Evolutionary conservation across 75 land plant genomes (phyloP).

Genomic region (Pinus taeda): DNA sequence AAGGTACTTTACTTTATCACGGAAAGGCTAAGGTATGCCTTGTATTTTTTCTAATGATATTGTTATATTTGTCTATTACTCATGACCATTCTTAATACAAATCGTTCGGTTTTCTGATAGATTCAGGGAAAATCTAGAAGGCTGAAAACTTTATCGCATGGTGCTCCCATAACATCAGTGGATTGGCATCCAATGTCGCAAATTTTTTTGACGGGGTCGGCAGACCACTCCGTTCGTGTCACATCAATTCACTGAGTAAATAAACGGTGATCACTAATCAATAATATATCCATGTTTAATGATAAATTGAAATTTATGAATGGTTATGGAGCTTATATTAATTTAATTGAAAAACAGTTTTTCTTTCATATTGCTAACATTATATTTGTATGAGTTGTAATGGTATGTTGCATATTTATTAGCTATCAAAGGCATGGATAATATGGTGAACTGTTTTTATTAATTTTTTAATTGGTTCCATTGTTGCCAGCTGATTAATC

Average conservation of each 20-base stretch:
- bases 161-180: slow-evolving; percentile 80
- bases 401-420: too few relatives aligned
- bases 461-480: too few relatives aligned
- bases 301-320: too few relatives aligned
- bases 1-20: background rate
- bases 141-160: slow-evolving; percentile 66
- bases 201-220: slow-evolving; percentile 83
- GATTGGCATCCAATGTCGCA: slow-evolving; percentile 94
- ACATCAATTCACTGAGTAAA: slow-evolving; percentile 42
- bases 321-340: too few relatives aligned
- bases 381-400: too few relatives aligned
- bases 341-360: too few relatives aligned
- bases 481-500: too few relatives aligned
- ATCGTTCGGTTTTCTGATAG: slow-evolving; percentile 14
- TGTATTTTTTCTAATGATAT: background rate
- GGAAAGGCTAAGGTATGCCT: background rate
- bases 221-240: slow-evolving; percentile 85
- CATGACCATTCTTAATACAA: background rate
- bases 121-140: slow-evolving; percentile 48
- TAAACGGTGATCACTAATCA: too few relatives aligned
- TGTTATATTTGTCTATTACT: background rate
- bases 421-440: too few relatives aligned
- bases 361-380: too few relatives aligned
- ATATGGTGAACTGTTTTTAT: too few relatives aligned
- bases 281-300: too few relatives aligned